A percentile compares a stretch with the other conserved stretches of the same genome.
Conservation (phyloP, 495 filamentous ascomycete species). For the Hyaloscypha finlandica region DNA sequence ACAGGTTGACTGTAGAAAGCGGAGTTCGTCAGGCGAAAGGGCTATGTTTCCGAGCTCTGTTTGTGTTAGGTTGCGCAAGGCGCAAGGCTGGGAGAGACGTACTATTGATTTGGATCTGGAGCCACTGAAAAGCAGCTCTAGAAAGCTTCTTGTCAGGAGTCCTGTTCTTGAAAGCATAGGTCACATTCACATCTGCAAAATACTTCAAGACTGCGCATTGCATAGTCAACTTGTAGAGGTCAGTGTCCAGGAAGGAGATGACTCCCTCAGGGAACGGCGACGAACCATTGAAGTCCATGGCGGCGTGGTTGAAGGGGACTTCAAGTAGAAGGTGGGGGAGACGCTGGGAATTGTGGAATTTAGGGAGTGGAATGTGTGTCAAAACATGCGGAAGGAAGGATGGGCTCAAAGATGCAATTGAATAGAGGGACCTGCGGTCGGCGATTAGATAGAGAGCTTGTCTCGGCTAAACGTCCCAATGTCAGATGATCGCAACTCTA, state of each 20-base stretch:
- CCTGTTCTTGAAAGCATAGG: conserved; percentile 92
- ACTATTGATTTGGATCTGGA: conserved; percentile 80
- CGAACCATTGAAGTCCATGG: conserved; percentile 58
- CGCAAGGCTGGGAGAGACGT: conserved; percentile 29
- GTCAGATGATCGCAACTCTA: too few species aligned
- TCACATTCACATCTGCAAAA: conserved; percentile 82
- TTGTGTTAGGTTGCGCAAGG: conserved; percentile 7
- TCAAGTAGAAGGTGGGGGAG: neutral
- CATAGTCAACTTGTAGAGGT: conserved; percentile 99
- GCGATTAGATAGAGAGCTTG: neutral
- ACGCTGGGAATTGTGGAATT: neutral
- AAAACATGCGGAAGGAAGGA: neutral
- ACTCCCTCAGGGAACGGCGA: conserved; percentile 67
- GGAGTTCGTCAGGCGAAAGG: conserved; percentile 74
- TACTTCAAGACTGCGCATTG: conserved; percentile 93
- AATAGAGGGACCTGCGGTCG: neutral
- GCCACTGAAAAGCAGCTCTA: conserved; percentile 80
- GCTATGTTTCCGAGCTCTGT: conserved; percentile 76
- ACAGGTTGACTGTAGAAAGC: conserved; percentile 76
- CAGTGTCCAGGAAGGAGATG: conserved; percentile 91
- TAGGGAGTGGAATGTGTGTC: neutral
- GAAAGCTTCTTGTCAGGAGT: conserved; percentile 91
- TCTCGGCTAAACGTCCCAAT: too few species aligned
- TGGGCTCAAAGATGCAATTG: neutral
- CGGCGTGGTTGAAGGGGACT: neutral